Base-by-base conservation (phyloP, 2,329 filamentous ascomycete species). In the Paecilomyces dactylethromorphus region DNA sequence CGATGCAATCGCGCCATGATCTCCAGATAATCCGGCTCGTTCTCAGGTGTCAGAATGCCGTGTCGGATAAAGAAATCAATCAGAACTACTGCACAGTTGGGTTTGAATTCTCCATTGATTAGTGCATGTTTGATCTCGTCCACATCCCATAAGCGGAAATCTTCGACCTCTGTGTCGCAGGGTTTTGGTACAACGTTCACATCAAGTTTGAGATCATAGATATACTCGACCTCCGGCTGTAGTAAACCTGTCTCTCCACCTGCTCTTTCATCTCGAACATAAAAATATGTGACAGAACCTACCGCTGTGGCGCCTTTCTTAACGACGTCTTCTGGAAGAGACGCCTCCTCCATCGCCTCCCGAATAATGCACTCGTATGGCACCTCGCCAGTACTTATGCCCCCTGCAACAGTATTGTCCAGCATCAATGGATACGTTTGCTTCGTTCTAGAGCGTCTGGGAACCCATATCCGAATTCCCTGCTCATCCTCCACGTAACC, bases 361-460 rank as follows among this genome's bases (percentile, higher is more conserved):
- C 93, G 85, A 21, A 97, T 82, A 56, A 96, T 78, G 71, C 89
- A 91, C 69, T 93, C 91, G 54, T 92, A 88, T 0, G 90, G 89
- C 22, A 82, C 82, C 72, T 97, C 92, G 13, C 87, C 89, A 0
- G 90, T 90, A 71, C 88, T 87, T 65, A 97, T 87, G 0, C 91
- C 90, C 2, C 90, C 90, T 0, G 92, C 94, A 6, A 96, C 94
- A 1, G 92, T 92, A 73, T 97, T 99, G 74, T 99, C 94, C 64
- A 99, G 80, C 80, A 97, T 92, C n/a, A 89, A 84, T 0, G 89
- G 88, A 70, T 93, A 99, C 0, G 92, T 97, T 64, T 90, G 85
- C 79, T 97, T 99, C 59, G 80, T 84, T 55, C 79, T 80, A 12
- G 92, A 84, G 10, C 94, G 83, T 53, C 87, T 83, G 3, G 94